Evolutionary conservation across 1,284 basidiomycete species (phyloP).

Genomic region (Malassezia slooffiae): DNA sequence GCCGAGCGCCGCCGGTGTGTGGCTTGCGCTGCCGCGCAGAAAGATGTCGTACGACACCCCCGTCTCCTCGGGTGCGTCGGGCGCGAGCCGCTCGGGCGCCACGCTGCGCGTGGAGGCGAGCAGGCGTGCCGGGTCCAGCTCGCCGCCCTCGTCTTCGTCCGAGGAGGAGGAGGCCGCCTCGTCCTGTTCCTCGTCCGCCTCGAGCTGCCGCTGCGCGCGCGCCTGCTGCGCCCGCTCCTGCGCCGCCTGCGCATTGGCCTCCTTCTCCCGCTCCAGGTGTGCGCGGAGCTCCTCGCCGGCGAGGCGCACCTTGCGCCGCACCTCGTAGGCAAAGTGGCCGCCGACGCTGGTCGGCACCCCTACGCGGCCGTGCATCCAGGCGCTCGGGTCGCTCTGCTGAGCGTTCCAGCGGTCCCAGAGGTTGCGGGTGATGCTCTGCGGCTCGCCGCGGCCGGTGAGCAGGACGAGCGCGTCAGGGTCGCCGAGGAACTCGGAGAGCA

Average conservation of each 20-base stretch:
- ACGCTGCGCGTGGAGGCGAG: constrained; percentile 17
- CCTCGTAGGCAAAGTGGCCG: constrained; percentile 48
- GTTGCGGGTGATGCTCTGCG: constrained; percentile 64
- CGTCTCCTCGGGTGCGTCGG: constrained; percentile 50
- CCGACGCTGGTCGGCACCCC: constrained; percentile 57
- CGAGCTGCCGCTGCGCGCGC: constrained; percentile 74
- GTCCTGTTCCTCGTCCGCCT: constrained; percentile 55
- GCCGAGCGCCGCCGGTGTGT: constrained; percentile 69
- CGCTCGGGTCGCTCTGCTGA: constrained; percentile 62
- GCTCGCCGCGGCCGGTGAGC: constrained; percentile 53
- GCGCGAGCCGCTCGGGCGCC: constrained; percentile 16
- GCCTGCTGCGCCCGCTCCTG: constrained; percentile 73
- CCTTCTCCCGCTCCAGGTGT: constrained; percentile 65
- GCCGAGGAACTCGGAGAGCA: constrained; percentile 76
- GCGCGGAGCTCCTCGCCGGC: constrained; percentile 63
- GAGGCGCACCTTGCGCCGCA: constrained; percentile 62
- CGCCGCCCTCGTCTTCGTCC: constrained; percentile 55
- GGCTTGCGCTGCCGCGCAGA: constrained; percentile 80
- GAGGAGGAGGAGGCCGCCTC: constrained; percentile 45
- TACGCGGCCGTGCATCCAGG: constrained; percentile 74
- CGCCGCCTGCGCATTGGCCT: constrained; percentile 70
- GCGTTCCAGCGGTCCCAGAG: constrained; percentile 79
- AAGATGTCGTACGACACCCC: constrained; percentile 87
- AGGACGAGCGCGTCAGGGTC: constrained; percentile 51
- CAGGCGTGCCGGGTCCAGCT: constrained; percentile 49